Evolutionary conservation across 2,329 filamentous ascomycete genomes (phyloP).

Genomic region (Fusarium bulbicola): DNA sequence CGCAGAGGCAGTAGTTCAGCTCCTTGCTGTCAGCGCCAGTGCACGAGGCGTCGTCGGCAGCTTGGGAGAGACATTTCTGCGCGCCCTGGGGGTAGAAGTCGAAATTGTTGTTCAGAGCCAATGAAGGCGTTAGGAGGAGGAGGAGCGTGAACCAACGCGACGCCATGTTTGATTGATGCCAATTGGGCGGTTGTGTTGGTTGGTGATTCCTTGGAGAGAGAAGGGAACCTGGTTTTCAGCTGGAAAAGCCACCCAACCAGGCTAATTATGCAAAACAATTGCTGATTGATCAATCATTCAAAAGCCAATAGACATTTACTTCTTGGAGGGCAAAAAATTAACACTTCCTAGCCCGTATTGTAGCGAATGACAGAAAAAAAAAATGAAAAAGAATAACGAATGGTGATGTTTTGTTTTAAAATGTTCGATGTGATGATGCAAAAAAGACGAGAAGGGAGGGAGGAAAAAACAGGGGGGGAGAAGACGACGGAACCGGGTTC

Average conservation of each 20-base stretch:
- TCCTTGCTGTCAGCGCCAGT: conserved; percentile 48
- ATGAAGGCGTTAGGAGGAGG: conserved; percentile 36
- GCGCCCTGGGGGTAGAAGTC: conserved; percentile 46
- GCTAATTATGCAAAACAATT: background rate
- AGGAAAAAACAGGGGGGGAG: background rate
- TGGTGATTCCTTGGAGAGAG: background rate
- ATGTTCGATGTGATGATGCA: background rate
- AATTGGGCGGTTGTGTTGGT: background rate
- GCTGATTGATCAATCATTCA: conserved; percentile 7
- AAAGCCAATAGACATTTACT: background rate
- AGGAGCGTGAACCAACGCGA: conserved; percentile 45
- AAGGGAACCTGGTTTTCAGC: conserved; percentile 17
- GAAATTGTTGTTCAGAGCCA: conserved; percentile 46
- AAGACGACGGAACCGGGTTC: background rate
- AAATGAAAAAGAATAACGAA: background rate
- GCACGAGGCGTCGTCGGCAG: conserved; percentile 54
- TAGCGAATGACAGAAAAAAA: conserved; percentile 11
- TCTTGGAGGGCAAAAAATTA: background rate
- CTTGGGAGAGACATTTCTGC: conserved; percentile 54
- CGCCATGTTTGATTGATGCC: conserved; percentile 38
- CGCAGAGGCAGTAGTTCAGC: conserved; percentile 61
- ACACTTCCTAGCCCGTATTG: background rate
- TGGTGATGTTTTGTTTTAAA: background rate
- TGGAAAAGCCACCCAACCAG: conserved; percentile 21
- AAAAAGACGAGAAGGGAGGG: background rate